Evolutionary conservation across 2,329 filamentous ascomycete genomes (phyloP).

Genomic region (Grosmannia penicillata): DNA sequence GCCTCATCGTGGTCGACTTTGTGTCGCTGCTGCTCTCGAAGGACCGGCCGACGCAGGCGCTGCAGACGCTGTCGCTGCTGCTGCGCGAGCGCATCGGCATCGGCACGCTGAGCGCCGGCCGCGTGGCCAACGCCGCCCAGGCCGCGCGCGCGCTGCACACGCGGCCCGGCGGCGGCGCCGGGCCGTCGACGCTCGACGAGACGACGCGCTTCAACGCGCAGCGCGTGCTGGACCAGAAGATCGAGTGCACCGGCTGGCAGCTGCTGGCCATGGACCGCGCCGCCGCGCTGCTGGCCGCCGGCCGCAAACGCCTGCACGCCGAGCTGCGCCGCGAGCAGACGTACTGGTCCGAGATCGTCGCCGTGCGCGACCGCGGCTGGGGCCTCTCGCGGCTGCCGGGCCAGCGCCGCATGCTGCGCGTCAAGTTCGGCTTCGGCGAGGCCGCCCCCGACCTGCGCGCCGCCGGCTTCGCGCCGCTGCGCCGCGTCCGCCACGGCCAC

Average conservation of each 20-base stretch:
- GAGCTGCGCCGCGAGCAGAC: constrained; percentile 68
- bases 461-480: constrained; percentile 68
- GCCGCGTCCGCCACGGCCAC: constrained; percentile 57
- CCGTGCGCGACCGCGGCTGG: constrained; percentile 75
- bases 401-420: constrained; percentile 60
- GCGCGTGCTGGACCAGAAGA: constrained; percentile 39
- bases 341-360: constrained; percentile 80
- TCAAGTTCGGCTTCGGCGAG: constrained; percentile 82
- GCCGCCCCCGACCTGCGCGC: constrained; percentile 44
- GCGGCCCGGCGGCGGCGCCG: background rate
- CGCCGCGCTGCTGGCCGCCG: constrained; percentile 57
- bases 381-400: constrained; percentile 63
- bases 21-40: constrained; percentile 75
- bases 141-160: constrained; percentile 17
- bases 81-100: constrained; percentile 59
- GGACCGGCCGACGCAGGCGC: constrained; percentile 55
- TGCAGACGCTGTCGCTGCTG: constrained; percentile 52
- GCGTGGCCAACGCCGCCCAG: constrained; percentile 44
- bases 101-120: constrained; percentile 58
- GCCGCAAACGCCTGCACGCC: constrained; percentile 55
- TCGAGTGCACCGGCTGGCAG: constrained; percentile 55
- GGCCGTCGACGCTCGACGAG: constrained; percentile 18
- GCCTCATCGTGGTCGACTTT: constrained; percentile 63
- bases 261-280: constrained; percentile 62
- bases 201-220: constrained; percentile 9